phyloP scores from a whole-genome alignment of 768 basidiomycete genomes.

The Candolleomyces aberdarensis region DNA sequence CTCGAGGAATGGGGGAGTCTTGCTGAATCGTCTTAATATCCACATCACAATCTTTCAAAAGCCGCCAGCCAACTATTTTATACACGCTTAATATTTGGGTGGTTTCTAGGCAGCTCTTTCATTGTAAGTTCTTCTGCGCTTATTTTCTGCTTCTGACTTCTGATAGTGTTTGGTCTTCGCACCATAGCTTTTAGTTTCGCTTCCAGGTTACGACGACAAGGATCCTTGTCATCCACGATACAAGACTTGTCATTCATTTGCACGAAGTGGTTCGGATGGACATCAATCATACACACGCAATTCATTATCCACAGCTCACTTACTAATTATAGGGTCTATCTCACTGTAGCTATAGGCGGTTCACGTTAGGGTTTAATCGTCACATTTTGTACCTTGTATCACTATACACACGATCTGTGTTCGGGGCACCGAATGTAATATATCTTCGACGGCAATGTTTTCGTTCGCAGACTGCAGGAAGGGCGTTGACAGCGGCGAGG shows the following conservation, averaged over 20 bases:
- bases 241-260: conserved; percentile 39
- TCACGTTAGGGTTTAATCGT: conserved; percentile 18
- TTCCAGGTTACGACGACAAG: conserved; percentile 26
- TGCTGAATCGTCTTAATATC: neutral
- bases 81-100: conserved; percentile 1
- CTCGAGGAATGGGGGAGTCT: conserved; percentile 65
- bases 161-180: too few relatives aligned
- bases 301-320: conserved; percentile 14
- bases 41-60: neutral
- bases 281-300: conserved; percentile 8
- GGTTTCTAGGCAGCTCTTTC: neutral
- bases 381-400: conserved; percentile 28
- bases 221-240: conserved; percentile 52
- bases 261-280: conserved; percentile 17
- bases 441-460: too few relatives aligned
- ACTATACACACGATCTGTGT: conserved; percentile 28
- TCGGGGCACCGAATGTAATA: neutral
- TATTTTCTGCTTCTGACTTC: neutral
- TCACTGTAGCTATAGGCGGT: conserved; percentile 33
- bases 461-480: too few relatives aligned
- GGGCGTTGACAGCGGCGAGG: too few relatives aligned
- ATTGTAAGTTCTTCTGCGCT: neutral
- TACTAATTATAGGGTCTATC: conserved; percentile 14
- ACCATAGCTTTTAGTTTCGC: neutral
- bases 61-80: neutral